Percentiles rank a stretch among this genome's conserved stretches.
Conservation (phyloP, 768 basidiomycete species). For the Mrakia frigida region DNA sequence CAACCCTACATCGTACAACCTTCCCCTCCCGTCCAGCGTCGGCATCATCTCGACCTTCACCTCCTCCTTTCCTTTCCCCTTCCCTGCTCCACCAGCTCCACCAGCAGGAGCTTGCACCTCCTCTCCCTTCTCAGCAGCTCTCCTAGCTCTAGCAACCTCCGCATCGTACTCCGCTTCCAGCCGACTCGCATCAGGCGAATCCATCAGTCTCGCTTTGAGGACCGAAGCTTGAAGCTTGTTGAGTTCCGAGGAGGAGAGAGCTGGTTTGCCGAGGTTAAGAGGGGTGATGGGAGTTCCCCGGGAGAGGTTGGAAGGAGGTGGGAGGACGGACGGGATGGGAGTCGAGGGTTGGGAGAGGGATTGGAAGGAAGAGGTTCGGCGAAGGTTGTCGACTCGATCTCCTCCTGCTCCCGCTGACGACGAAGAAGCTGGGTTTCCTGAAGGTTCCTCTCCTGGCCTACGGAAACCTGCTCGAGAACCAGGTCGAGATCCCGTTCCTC, state of each 20-base stretch:
- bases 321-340: constrained; percentile 80
- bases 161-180: constrained; percentile 82
- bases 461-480: constrained; percentile 83
- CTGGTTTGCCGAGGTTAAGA: constrained; percentile 36
- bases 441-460: constrained; percentile 59
- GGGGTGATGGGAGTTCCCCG: not conserved
- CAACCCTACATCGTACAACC: constrained; percentile 79
- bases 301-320: constrained; percentile 69
- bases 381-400: constrained; percentile 24
- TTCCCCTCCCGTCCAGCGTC: constrained; percentile 75
- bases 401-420: constrained; percentile 2
- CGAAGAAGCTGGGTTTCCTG: not conserved
- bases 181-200: constrained; percentile 63
- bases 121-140: constrained; percentile 45
- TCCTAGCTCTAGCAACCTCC: constrained; percentile 47
- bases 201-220: constrained; percentile 81
- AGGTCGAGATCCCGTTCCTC: constrained; percentile 50
- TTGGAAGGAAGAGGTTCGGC: constrained; percentile 28
- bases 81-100: constrained; percentile 41
- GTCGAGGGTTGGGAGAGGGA: constrained; percentile 49
- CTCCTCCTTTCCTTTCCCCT: constrained; percentile 44
- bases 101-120: constrained; percentile 47
- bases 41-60: constrained; percentile 78
- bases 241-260: constrained; percentile 52
- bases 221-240: constrained; percentile 92